Conservation (phyloP, 176 grass and related monocot genomes). For the Musa acuminata region DNA sequence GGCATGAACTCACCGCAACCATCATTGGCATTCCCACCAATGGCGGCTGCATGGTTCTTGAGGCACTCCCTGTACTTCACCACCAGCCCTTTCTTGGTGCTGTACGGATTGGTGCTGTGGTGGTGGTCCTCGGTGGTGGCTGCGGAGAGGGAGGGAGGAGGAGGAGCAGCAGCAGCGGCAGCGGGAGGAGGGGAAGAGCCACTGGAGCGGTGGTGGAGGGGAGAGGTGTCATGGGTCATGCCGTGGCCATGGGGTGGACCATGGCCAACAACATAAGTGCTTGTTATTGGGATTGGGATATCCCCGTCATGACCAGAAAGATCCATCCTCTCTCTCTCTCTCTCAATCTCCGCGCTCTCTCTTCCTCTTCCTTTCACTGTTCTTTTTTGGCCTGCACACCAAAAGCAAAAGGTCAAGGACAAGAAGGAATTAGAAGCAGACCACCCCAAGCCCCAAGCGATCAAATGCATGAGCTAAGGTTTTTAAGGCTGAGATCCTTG, state of each 20-base stretch:
- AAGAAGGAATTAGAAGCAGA: not conserved
- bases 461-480: not conserved
- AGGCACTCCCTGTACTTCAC: constrained; percentile 18
- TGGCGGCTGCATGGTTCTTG: constrained; percentile 16
- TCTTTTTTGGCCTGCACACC: not conserved
- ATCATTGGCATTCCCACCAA: constrained; percentile 11
- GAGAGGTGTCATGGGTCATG: not conserved
- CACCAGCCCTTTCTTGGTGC: constrained; percentile 4
- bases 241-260: not conserved
- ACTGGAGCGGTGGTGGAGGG: not conserved
- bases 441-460: not conserved
- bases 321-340: constrained; percentile 4
- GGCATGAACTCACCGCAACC: constrained; percentile 20
- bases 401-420: not conserved
- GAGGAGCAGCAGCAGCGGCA: not conserved
- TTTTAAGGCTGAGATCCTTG: not conserved
- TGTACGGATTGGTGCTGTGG: not conserved
- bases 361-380: too few species aligned
- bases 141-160: not conserved
- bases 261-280: constrained; percentile 9
- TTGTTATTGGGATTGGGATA: constrained; percentile 8
- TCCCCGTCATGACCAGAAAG: not conserved
- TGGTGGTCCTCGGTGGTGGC: not conserved
- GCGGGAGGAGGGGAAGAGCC: not conserved
- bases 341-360: not conserved